Conservation (phyloP, 306 rosid species). For the Rosa lucieae region DNA sequence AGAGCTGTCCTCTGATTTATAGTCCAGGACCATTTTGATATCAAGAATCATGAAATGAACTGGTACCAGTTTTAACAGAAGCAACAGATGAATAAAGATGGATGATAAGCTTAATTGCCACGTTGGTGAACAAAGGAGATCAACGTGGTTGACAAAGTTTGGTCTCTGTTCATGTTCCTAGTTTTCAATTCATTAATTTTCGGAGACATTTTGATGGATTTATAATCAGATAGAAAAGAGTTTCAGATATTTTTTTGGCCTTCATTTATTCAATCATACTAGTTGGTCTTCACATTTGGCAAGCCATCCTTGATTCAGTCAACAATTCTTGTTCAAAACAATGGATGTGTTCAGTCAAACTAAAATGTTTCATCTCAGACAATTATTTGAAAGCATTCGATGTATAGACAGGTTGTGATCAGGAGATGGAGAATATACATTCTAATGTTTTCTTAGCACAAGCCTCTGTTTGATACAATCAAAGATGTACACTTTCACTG, state of each 20-base stretch:
- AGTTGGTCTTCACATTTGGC: not conserved
- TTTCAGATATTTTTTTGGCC: not conserved
- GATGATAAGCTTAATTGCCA: not conserved
- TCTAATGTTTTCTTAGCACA: not conserved
- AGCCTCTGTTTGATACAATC: not conserved
- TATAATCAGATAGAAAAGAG: not conserved
- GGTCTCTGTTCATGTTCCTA: not conserved
- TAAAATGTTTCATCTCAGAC: not conserved
- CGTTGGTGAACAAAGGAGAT: not conserved
- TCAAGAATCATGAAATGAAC: not conserved
- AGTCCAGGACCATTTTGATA: not conserved
- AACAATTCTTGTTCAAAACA: not conserved
- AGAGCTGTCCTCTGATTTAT: not conserved
- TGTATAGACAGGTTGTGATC: not conserved
- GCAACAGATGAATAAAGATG: not conserved
- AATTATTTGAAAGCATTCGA: not conserved
- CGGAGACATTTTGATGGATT: not conserved
- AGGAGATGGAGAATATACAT: not conserved
- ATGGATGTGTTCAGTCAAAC: not conserved
- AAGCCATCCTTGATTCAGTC: slow-evolving; percentile 5
- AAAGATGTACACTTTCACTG: not conserved
- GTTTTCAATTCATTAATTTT: not conserved
- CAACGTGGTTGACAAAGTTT: not conserved
- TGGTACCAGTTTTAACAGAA: not conserved
- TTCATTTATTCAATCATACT: not conserved